Base-by-base conservation (phyloP, 805 yeast species). In the Pichia gijzeniarum region DNA sequence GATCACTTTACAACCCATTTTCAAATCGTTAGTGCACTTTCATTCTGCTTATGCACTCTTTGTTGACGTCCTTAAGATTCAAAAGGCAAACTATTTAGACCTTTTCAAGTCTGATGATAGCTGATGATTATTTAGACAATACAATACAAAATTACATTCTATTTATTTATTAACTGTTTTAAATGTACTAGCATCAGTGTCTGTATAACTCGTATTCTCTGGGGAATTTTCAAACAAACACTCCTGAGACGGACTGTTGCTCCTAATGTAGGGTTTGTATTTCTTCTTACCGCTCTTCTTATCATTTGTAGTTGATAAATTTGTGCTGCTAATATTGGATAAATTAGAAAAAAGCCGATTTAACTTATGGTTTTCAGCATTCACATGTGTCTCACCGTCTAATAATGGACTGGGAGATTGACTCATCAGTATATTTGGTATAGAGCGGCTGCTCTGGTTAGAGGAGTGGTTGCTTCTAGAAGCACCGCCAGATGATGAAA, bases 21-120 rank as follows among this genome's bases (percentile, higher is more conserved):
- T 83, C 55, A 70, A 71, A 51, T 74, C 72, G 17, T 58, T 82
- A 39, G 62, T 71, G 2, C 67, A 69, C 25, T 83, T 80, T 57
- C 67, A 74, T 43, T 65, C 74, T 1, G 57, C 65, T 1, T 83
- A 78, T 54, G 58, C 65, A n/a, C 68, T 64, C 19, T 81, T 80
- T 57, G 69, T 70, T 1, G 61, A 62, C n/a, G 65, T 61, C 19
- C 57, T 80, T 10, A 63, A 64, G 37, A 53, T 48, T 8, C 69
- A 67, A 53, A 66, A 62, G 43, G 68, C 64, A 6, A 41, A 32
- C 10, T 61, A 59, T 44, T 36, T 57, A 19, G 48, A 41, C 14
- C 51, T 57, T 21, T 44, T 39, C 30, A 31, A 43, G 30, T 25
- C 28, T 6, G 28, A 25, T 25, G 28, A 25, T 25, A 25, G 10